Evolutionary conservation across 306 rosid genomes (phyloP), one percentile per base, ranked within the genome.

Genomic region (Trichosanthes cucumerina): DNA sequence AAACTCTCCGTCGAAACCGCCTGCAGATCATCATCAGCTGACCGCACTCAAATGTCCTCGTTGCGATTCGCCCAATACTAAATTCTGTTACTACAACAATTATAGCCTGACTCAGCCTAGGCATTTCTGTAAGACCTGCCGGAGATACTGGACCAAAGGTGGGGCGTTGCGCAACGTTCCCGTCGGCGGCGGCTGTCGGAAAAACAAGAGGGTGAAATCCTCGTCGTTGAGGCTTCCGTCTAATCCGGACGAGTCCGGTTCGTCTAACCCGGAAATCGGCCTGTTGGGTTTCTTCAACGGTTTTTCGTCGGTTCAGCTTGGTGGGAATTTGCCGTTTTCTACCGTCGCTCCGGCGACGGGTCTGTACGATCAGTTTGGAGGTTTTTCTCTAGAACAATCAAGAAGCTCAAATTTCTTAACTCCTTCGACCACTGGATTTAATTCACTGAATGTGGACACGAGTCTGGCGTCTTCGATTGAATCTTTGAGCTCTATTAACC

Each of bases 1-100:
- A 11, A 68, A 21, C 39, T 9, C 31, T 39, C 71, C 18, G 7
- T 1, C 44, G 9, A 63, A 78, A 31, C 47, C 26, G 7, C 23
- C 31, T 0, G 43, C 60, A 14, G 80, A 78, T 12, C 80, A 78
- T 63, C 70, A 63, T n/a, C n/a, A n/a, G n/a, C n/a, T n/a, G 23
- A 6, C 69, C 36, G 18, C 10, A 8, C 43, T 63, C 31, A 92
- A 91, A 86, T 95, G 99, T 41, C 99, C 99, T 0, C 76, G 99
- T 43, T 95, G 99, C 60, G 97, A 92, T 78, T 95, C 99, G 0
- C 97, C 97, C 50, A 92, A 95, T 87, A 95, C 99, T 15, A 95
- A 95, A 63, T 95, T 95, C 90, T 95, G 99, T 78, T 95, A 95
- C 92, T 95, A 92, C 89, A 95, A 95, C 89, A 95, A 95, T 85